Evolutionary conservation across 257 asterid genomes (phyloP).

Genomic region (Datura wrightii): DNA sequence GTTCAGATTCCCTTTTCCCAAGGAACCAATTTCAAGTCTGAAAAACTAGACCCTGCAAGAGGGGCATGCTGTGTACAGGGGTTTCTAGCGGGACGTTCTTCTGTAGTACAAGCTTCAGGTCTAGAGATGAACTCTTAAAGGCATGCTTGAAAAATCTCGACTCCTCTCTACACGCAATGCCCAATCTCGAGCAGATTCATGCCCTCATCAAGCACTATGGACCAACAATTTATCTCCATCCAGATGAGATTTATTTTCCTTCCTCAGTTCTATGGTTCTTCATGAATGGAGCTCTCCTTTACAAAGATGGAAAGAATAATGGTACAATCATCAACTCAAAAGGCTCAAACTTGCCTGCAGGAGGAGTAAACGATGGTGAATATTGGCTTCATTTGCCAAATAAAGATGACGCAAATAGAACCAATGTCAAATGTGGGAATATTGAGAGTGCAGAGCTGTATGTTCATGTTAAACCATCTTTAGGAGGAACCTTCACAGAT

Average conservation of each 20-base stretch:
- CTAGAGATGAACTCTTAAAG: constrained; percentile 42
- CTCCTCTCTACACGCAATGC: constrained; percentile 62
- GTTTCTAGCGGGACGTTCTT: constrained; percentile 78
- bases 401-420: constrained; percentile 39
- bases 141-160: constrained; percentile 78
- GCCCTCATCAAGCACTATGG: constrained; percentile 78
- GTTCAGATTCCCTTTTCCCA: constrained; percentile 41
- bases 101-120: constrained; percentile 41
- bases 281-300: constrained; percentile 70
- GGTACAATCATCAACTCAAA: constrained; percentile 63
- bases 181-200: constrained; percentile 73
- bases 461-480: constrained; percentile 80
- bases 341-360: constrained; percentile 70
- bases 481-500: constrained; percentile 80
- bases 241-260: constrained; percentile 77
- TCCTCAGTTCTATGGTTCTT: constrained; percentile 93
- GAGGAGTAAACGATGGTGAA: constrained; percentile 70
- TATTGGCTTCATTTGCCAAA: constrained; percentile 81
- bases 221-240: constrained; percentile 80
- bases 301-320: constrained; percentile 58
- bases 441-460: constrained; percentile 72
- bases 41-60: constrained; percentile 62
- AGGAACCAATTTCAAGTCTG: constrained; percentile 56
- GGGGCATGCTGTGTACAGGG: constrained; percentile 73
- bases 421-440: constrained; percentile 56